A percentile compares a stretch with the other conserved stretches of the same genome.
Conservation (phyloP, 2,329 filamentous ascomycete genomes). For the Verruconis gallopava region DNA sequence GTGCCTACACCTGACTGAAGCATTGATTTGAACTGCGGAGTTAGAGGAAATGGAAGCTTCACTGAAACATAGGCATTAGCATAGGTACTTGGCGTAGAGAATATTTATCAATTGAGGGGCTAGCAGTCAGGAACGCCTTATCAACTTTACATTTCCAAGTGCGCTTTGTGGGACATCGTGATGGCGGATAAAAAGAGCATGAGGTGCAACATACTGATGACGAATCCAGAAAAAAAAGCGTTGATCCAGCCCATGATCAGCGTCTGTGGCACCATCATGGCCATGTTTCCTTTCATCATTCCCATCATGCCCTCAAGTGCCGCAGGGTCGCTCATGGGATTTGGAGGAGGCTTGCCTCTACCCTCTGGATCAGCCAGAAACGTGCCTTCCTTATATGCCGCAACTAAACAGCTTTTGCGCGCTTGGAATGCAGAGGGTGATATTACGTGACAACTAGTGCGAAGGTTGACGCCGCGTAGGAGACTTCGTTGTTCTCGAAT, state of each 20-base stretch:
- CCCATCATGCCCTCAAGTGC: slow-evolving; percentile 99
- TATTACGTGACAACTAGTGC: slow-evolving; percentile 68
- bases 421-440: slow-evolving; percentile 63
- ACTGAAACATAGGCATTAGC: too few species aligned
- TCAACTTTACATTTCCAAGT: background rate
- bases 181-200: background rate
- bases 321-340: slow-evolving; percentile 88
- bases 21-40: slow-evolving; percentile 99
- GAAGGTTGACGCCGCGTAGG: slow-evolving; percentile 70
- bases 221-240: slow-evolving; percentile 95
- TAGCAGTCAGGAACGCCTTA: background rate
- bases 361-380: slow-evolving; percentile 83
- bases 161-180: background rate
- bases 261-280: slow-evolving; percentile 98
- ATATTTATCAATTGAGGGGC: slow-evolving; percentile 1
- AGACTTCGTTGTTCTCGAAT: slow-evolving; percentile 78
- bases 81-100: background rate
- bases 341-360: slow-evolving; percentile 75
- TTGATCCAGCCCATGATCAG: slow-evolving; percentile 99
- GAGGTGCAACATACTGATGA: slow-evolving; percentile 58
- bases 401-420: slow-evolving; percentile 68
- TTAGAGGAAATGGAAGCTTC: slow-evolving; percentile 94
- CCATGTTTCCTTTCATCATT: slow-evolving; percentile 99
- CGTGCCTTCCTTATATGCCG: slow-evolving; percentile 70
- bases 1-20: slow-evolving; percentile 93